phyloP scores from a whole-genome alignment of 352 stramenopile genomes.

The Phytopythium helicoides region DNA sequence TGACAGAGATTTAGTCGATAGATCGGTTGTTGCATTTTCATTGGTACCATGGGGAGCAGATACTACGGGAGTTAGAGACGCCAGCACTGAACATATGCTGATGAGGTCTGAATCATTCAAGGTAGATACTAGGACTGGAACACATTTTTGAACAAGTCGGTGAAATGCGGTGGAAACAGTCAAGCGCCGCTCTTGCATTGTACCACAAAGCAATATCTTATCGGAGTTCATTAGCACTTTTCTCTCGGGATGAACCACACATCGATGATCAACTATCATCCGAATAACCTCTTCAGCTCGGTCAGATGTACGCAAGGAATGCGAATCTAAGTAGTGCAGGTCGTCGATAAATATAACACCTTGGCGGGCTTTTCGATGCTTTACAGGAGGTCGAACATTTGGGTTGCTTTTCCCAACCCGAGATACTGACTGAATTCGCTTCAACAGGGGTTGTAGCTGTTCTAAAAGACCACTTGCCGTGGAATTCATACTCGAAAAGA shows the following conservation, averaged over 20 bases:
- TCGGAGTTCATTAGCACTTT: slow-evolving; percentile 26
- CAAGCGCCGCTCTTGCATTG: slow-evolving; percentile 16
- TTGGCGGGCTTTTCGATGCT: too few species aligned
- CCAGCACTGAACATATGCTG: slow-evolving; percentile 46
- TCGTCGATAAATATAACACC: slow-evolving; percentile 73
- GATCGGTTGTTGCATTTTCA: too few species aligned
- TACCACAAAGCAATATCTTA: slow-evolving; percentile 25
- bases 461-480: too few species aligned
- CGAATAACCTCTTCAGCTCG: slow-evolving; percentile 47
- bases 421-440: too few species aligned
- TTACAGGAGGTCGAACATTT: too few species aligned
- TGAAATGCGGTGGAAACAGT: slow-evolving; percentile 9
- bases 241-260: slow-evolving; percentile 32
- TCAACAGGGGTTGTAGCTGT: too few species aligned
- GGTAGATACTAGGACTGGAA: slow-evolving; percentile 27
- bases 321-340: slow-evolving; percentile 35
- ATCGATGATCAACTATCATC: slow-evolving; percentile 36
- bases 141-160: slow-evolving; percentile 29
- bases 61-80: not conserved
- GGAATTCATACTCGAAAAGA: too few species aligned
- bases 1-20: too few species aligned
- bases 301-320: slow-evolving; percentile 11
- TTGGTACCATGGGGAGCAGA: too few species aligned
- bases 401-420: too few species aligned
- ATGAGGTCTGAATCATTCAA: slow-evolving; percentile 42